Evolutionary conservation across 2,329 filamentous ascomycete genomes (phyloP).

Genomic region (Cladosporium sphaerospermum): DNA sequence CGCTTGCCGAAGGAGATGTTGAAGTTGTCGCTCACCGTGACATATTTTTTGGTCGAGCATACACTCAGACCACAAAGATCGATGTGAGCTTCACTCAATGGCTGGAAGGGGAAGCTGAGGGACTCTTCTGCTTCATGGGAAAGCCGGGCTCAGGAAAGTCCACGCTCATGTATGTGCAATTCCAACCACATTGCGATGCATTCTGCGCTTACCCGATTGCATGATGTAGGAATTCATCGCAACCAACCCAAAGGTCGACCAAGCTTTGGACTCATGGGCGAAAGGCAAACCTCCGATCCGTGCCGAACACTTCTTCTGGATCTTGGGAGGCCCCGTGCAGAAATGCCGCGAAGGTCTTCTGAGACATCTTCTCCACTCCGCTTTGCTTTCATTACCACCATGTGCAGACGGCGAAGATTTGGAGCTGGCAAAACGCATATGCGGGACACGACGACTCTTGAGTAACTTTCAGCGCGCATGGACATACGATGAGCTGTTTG

Average conservation of each 20-base stretch:
- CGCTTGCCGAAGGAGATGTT: background rate
- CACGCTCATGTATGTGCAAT: background rate
- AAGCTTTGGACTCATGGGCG: background rate
- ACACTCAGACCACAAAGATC: background rate
- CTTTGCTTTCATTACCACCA: background rate
- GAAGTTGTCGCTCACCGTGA: background rate
- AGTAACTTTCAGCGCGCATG: background rate
- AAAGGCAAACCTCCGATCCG: background rate
- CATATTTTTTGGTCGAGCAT: background rate
- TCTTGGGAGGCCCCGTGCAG: background rate
- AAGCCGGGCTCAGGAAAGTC: background rate
- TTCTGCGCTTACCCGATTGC: background rate
- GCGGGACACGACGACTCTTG: background rate
- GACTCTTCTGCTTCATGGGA: background rate
- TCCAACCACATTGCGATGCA: background rate
- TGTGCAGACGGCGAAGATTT: background rate
- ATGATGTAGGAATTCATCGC: background rate
- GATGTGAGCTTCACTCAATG: background rate
- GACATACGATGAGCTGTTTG: background rate
- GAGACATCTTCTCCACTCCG: background rate
- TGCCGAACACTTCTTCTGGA: background rate
- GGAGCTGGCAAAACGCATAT: background rate
- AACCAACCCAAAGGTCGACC: background rate
- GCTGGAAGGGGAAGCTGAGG: background rate
- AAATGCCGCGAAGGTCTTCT: background rate